Conservation (phyloP, 768 basidiomycete genomes). For the Paxillus involutus region DNA sequence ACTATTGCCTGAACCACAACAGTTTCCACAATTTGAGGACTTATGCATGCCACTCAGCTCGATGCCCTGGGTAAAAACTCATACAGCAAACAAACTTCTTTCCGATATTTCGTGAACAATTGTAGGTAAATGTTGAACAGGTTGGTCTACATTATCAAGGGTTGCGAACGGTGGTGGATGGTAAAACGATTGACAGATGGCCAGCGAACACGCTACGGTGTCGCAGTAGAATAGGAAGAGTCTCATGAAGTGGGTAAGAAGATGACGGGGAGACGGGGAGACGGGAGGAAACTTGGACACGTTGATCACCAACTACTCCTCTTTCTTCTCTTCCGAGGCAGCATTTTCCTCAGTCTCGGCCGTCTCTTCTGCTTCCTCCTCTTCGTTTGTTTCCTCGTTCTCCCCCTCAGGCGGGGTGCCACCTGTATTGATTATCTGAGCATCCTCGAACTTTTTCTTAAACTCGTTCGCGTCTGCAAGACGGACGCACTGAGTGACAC, state of each 20-base stretch:
- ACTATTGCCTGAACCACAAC: neutral
- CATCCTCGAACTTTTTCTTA: conserved; percentile 86
- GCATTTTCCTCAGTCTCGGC: conserved; percentile 20
- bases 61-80: neutral
- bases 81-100: conserved; percentile 4
- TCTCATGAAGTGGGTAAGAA: conserved; percentile 4
- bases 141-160: conserved; percentile 30
- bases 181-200: conserved; percentile 9
- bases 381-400: conserved; percentile 22
- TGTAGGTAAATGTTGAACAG: conserved; percentile 27
- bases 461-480: conserved; percentile 71
- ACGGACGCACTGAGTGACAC: conserved; percentile 44
- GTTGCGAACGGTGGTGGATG: conserved; percentile 9
- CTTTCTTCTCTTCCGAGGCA: conserved; percentile 37
- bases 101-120: conserved; percentile 27
- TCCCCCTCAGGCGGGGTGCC: conserved; percentile 25
- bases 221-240: conserved; percentile 8
- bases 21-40: neutral
- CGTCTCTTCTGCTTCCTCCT: conserved; percentile 31
- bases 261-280: conserved; percentile 10
- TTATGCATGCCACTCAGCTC: neutral
- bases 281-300: conserved; percentile 3
- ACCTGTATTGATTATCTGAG: conserved; percentile 64
- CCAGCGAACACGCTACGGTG: conserved; percentile 3
- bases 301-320: conserved; percentile 13